Conservation (phyloP, 352 stramenopile genomes). For the Pythium sp. region DNA sequence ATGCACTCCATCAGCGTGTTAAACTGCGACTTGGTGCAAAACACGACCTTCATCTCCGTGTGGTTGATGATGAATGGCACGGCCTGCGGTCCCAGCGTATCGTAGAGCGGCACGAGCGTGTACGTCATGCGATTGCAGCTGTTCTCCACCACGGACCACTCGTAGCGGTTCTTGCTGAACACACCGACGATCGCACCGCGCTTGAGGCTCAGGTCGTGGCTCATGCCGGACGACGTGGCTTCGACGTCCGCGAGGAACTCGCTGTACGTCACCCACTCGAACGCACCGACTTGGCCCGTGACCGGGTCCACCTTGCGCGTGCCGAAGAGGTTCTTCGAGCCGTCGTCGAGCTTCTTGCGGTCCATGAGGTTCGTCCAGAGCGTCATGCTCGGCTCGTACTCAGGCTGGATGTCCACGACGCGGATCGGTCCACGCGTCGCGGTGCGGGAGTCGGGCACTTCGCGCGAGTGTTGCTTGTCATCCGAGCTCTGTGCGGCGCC, state of each 20-base stretch:
- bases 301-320: slow-evolving; percentile 32
- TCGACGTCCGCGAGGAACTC: slow-evolving; percentile 46
- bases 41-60: slow-evolving; percentile 65
- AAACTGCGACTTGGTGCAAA: slow-evolving; percentile 57
- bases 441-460: slow-evolving; percentile 9
- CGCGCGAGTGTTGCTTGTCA: slow-evolving; percentile 8
- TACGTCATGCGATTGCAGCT: slow-evolving; percentile 61
- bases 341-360: slow-evolving; percentile 40
- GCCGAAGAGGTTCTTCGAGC: slow-evolving; percentile 45
- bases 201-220: slow-evolving; percentile 25
- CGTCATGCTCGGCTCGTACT: slow-evolving; percentile 44
- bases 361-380: slow-evolving; percentile 50
- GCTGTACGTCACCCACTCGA: slow-evolving; percentile 50
- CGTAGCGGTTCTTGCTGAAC: slow-evolving; percentile 56
- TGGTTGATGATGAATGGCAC: slow-evolving; percentile 78
- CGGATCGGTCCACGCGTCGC: slow-evolving; percentile 19
- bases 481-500: slow-evolving; percentile 12
- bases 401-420: slow-evolving; percentile 17
- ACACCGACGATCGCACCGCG: slow-evolving; percentile 49
- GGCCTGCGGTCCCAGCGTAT: slow-evolving; percentile 40
- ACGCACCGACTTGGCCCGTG: slow-evolving; percentile 35
- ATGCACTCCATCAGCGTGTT: slow-evolving; percentile 37
- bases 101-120: slow-evolving; percentile 58
- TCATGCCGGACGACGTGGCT: slow-evolving; percentile 31
- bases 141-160: slow-evolving; percentile 60